These are phyloP conservation scores for Caloboletus firmus DNA, from an alignment of 1,284 basidiomycete species.

Conservation along the genomic window DNA sequence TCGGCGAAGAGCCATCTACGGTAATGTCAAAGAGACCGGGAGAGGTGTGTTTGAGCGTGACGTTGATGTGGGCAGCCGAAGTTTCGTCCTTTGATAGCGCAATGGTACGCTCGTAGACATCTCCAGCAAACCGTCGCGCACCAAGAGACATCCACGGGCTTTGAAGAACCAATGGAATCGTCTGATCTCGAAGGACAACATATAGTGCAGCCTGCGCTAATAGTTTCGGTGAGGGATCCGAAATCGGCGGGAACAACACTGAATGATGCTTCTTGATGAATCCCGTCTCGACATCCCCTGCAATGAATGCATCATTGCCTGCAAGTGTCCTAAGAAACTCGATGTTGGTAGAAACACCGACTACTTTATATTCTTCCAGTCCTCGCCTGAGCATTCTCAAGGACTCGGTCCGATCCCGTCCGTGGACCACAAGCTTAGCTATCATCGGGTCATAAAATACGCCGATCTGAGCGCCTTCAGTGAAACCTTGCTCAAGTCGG, in stretches of 20 bases:
- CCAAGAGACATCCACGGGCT: slow-evolving; percentile 68
- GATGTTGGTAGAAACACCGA: slow-evolving; percentile 89
- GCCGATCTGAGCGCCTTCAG: slow-evolving; percentile 83
- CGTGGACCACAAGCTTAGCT: slow-evolving; percentile 90
- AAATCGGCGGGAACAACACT: slow-evolving; percentile 68
- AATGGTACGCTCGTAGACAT: slow-evolving; percentile 61
- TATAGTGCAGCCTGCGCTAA: slow-evolving; percentile 81
- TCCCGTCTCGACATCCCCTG: slow-evolving; percentile 88
- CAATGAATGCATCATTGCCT: slow-evolving; percentile 73
- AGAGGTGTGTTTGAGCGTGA: slow-evolving; percentile 47
- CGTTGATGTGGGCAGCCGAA: slow-evolving; percentile 39
- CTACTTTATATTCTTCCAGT: slow-evolving; percentile 85
- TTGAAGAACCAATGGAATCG: slow-evolving; percentile 25
- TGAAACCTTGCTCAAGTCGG: slow-evolving; percentile 90
- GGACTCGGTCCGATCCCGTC: slow-evolving; percentile 83
- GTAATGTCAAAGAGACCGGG: slow-evolving; percentile 54
- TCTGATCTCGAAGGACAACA: slow-evolving; percentile 65
- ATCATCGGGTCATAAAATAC: slow-evolving; percentile 97
- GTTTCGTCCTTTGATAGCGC: slow-evolving; percentile 55
- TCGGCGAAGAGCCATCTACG: slow-evolving; percentile 42
- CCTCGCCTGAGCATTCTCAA: slow-evolving; percentile 77
- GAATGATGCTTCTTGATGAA: slow-evolving; percentile 88
- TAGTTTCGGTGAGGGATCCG: slow-evolving; percentile 57
- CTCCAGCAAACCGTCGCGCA: slow-evolving; percentile 76
- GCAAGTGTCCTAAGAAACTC: slow-evolving; percentile 84